Evolutionary conservation across 2,329 filamentous ascomycete genomes (phyloP).

Genomic region (Colletotrichum spinosum): DNA sequence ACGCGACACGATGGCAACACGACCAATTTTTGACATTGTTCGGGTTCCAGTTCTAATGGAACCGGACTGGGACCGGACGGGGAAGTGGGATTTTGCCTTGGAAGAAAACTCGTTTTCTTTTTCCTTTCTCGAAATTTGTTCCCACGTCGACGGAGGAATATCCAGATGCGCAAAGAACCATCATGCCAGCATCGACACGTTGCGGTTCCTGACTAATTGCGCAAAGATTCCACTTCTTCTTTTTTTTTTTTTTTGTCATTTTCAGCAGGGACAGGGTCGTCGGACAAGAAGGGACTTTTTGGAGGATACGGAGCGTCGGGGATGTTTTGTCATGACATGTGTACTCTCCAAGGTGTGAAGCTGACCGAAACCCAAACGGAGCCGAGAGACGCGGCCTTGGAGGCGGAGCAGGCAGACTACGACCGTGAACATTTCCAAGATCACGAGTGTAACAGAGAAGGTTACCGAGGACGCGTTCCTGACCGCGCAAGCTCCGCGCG

Average conservation of each 20-base stretch:
- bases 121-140: not conserved
- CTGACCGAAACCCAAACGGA: not conserved
- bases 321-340: too few relatives aligned
- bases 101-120: not conserved
- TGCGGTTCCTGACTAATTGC: constrained; percentile 17
- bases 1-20: too few relatives aligned
- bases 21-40: not conserved
- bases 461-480: constrained; percentile 21
- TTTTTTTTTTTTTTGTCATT: not conserved
- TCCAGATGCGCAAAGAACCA: constrained; percentile 6
- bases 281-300: constrained; percentile 6
- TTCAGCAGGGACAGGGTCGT: constrained; percentile 6
- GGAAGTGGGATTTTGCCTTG: constrained; percentile 10
- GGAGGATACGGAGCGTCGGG: constrained; percentile 3
- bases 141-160: not conserved
- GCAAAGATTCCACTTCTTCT: constrained; percentile 7
- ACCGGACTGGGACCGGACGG: constrained; percentile 9
- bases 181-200: constrained; percentile 14
- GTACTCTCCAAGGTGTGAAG: not conserved
- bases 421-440: too few relatives aligned
- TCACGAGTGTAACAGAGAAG: too few relatives aligned
- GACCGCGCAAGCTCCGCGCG: not conserved
- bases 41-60: constrained; percentile 20
- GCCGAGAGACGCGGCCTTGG: constrained; percentile 16
- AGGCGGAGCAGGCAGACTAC: constrained; percentile 4